Evolutionary conservation across 352 stramenopile species (phyloP).

Genomic region (Stramenopiles sp.): DNA sequence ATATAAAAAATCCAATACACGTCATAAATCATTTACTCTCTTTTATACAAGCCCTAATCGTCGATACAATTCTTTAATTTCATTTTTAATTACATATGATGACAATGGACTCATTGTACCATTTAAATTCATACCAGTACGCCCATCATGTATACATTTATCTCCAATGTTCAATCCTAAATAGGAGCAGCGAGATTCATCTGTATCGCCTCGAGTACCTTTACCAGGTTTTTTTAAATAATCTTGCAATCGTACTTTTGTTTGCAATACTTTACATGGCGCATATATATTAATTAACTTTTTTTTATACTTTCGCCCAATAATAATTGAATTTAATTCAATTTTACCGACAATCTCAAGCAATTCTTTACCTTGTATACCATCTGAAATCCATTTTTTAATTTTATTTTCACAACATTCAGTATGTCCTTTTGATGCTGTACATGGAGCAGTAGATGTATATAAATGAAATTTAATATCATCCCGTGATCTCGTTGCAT

Average conservation of each 20-base stretch:
- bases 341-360: not conserved
- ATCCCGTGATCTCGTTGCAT: not conserved
- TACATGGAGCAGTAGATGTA: not conserved
- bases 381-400: not conserved
- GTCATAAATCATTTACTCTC: too few species aligned
- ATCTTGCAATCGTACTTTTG: not conserved
- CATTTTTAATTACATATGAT: not conserved
- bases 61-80: not conserved
- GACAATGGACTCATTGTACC: not conserved
- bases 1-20: too few species aligned
- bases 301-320: not conserved
- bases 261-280: not conserved
- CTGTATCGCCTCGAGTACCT: not conserved
- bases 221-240: not conserved
- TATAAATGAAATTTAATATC: not conserved
- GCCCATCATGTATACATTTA: not conserved
- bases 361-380: not conserved
- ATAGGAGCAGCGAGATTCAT: not conserved
- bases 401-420: not conserved
- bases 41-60: too few species aligned
- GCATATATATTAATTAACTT: not conserved
- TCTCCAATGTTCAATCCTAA: not conserved
- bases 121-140: not conserved
- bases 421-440: not conserved
- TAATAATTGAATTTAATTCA: not conserved